Evolutionary conservation across 202 grass and related monocot genomes (phyloP), one percentile per base, ranked within the genome.

Genomic region (Musa balbisiana): DNA sequence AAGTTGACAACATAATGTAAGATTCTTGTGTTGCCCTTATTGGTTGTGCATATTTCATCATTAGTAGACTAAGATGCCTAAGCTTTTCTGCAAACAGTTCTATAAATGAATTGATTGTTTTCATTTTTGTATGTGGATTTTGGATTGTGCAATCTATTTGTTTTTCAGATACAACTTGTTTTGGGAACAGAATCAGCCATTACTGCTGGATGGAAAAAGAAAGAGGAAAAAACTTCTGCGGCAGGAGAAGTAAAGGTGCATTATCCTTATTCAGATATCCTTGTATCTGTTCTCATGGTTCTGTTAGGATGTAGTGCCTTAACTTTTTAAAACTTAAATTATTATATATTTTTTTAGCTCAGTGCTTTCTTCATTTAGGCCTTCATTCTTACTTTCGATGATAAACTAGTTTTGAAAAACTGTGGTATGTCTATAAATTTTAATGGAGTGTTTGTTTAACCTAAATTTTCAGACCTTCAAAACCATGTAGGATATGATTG

Each of bases 191-290:
- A 94, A 78, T 99, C 95, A 78, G 85, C 80, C 79, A 87, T 99
- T 74, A 87, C 88, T 75, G 91, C 88, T 70, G 95, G 91, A 83
- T 99, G 95, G 95, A 89, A 94, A 85, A 93, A 87, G 83, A 90
- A 92, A 86, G 87, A 92, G 79, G 91, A 99, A 87, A 99, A 90
- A 55, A 79, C 27, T 81, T 87, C 91, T 76, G 91, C 95, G 16
- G 68, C 87, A 59, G 95, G 91, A 85, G 89, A 92, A 88, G 72
- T 99, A 76, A 99, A 99, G 91, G 95, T 99, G 87, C 22, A 71
- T 74, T 27, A 71, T 76, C n/a, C 76, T 55, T 51, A 9, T 51
- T 51, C 51, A 15, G 49, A 3, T 11, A 51, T 20, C 43, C 49
- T 69, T 69, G 16, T 49, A 21, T 20, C 51, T 43, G 11, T 20